Evolutionary conservation across 2,329 filamentous ascomycete species (phyloP).

Genomic region (Fusarium chlamydosporum): DNA sequence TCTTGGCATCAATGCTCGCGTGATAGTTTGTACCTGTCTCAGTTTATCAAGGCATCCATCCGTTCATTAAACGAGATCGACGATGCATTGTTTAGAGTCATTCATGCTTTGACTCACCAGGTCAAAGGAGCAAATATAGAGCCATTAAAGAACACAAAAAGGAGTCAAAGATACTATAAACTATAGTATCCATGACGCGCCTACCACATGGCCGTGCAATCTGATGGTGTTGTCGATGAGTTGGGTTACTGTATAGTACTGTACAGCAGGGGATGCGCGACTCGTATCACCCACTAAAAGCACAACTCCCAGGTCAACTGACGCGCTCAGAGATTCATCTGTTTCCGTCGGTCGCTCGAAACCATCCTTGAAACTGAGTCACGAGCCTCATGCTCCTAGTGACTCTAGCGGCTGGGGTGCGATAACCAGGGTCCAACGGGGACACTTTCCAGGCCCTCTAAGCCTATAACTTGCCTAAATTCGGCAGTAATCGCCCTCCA

Average conservation of each 20-base stretch:
- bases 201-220: slow-evolving; percentile 27
- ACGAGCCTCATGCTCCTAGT: slow-evolving; percentile 42
- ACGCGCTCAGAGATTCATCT: slow-evolving; percentile 37
- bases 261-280: slow-evolving; percentile 28
- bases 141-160: not conserved
- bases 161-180: slow-evolving; percentile 4
- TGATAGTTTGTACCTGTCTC: slow-evolving; percentile 40
- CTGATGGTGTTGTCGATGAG: slow-evolving; percentile 32
- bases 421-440: slow-evolving; percentile 29
- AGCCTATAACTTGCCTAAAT: slow-evolving; percentile 24
- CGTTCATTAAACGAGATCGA: slow-evolving; percentile 33
- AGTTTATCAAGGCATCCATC: slow-evolving; percentile 11
- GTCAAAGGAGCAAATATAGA: slow-evolving; percentile 6
- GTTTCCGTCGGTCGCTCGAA: slow-evolving; percentile 25
- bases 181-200: slow-evolving; percentile 37
- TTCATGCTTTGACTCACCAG: slow-evolving; percentile 17
- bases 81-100: slow-evolving; percentile 28
- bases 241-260: slow-evolving; percentile 6
- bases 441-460: slow-evolving; percentile 25
- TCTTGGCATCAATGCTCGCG: slow-evolving; percentile 27
- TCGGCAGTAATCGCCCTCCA: slow-evolving; percentile 24
- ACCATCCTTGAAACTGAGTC: slow-evolving; percentile 45
- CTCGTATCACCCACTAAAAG: slow-evolving; percentile 39
- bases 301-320: slow-evolving; percentile 46
- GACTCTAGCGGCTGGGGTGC: slow-evolving; percentile 34